Base-by-base conservation (phyloP, 441 rosid species). In the Gossypium davidsonii region DNA sequence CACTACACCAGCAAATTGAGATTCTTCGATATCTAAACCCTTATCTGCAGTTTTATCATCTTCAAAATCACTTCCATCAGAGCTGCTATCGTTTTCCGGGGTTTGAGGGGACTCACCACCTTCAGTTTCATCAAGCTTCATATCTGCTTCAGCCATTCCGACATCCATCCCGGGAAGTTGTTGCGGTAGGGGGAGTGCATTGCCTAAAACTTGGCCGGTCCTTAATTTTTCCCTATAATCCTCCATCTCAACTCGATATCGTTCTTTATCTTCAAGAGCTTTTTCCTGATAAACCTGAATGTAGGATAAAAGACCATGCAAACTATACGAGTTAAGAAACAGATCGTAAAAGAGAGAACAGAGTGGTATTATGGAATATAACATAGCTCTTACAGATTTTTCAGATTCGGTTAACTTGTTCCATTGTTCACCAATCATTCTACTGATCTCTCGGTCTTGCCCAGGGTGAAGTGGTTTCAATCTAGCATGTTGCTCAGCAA, bases 381-480 rank as follows among this genome's bases (percentile, higher is more conserved):
- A 42, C 21, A 57, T 4, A 20, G 46, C 51, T 28, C 83, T 76
- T 86, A 94, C 98, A 15, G 79, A 14, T 82, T 80, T 91, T 55
- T 88, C 87, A 6, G 85, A 37, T 10, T 91, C 95, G 0, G 77
- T 84, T 20, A 91, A 83, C 65, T 87, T 89, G 85, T 83, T 93
- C 99, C 99, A 95, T 7, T 84, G 82, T 75, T 95, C 97, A 73
- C 98, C 99, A 26, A 95, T 95, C 97, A 90, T 91, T 77, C 85
- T 80, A 72, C 96, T 93, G 75, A 91, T 91, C 76, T 95, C 97
- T 76, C 95, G 84, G 77, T 89, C 95, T 77, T 91, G 89, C 64
- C 97, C 97, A 1, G 98, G 97, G 76, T 89, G 83, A 62, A 90
- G 90, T 0, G 92, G 94, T 75, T 90, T 93, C 76, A 93, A 83